Base-by-base conservation (phyloP, 2,329 filamentous ascomycete species). In the Epicoccum sorghinum region DNA sequence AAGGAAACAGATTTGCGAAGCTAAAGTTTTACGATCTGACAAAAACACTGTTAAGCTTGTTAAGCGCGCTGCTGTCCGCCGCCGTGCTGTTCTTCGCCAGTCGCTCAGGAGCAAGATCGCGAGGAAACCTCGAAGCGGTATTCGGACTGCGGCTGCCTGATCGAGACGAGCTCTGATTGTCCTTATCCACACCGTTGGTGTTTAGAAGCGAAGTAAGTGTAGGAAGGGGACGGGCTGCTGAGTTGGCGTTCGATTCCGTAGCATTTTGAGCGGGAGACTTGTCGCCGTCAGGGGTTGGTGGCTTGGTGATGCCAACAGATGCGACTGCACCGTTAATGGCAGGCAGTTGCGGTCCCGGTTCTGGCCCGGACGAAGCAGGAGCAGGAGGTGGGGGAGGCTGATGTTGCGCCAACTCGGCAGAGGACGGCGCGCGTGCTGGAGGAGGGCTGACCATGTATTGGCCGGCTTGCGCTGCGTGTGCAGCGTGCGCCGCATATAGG, bases 171-270 rank as follows among this genome's bases (percentile, higher is more conserved):
- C 59, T 68, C 45, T 69, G 67, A 18, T 68, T 72, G 29, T 72
- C 66, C 52, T 65, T 63, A 18, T 58, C 60, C 18, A 62, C 58
- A 18, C 65, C 66, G 10, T 69, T 66, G 27, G 61, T 66, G 51
- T 73, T 73, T 36, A 73, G 66, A 24, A 73, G 64, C 1, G 70
- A 71, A 9, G 67, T 66, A 1, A 72, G 60, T 7, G 64, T 70
- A 7, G 85, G 85, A 25, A 86, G 83, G 2, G 75, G 76, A 39
- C 72, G 73, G 30, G 70, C 69, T 1, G 65, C 57, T 35, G 66
- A 60, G 25, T 59, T 44, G 39, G 59, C 60, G 49, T 66, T 68
- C 3, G 66, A 53, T 33, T 75, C 71, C 10, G 63, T 39, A 3
- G 62, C 79, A 79, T 59, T 72, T 72, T 77, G 65, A 66, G 77